Evolutionary conservation across 768 basidiomycete genomes (phyloP).

Genomic region (Hysterangium stoloniferum): DNA sequence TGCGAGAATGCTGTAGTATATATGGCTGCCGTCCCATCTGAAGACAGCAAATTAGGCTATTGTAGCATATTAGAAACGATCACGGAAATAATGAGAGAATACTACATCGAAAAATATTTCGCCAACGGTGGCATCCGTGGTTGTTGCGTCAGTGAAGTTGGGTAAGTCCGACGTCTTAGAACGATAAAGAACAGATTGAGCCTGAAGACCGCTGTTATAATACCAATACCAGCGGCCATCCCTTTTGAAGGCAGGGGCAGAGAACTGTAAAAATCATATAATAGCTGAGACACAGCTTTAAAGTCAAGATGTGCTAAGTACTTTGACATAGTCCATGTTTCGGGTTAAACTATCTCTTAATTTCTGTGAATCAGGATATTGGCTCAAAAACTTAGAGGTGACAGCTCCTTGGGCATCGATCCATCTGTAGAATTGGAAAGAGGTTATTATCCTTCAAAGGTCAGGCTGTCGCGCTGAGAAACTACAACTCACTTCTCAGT

Average conservation of each 20-base stretch:
- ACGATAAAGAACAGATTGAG: conserved; percentile 61
- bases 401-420: conserved; percentile 50
- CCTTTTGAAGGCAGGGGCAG: conserved; percentile 48
- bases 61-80: not conserved
- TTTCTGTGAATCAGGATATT: conserved; percentile 49
- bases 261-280: conserved; percentile 39
- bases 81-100: conserved; percentile 2
- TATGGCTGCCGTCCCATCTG: conserved; percentile 67
- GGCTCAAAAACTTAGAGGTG: conserved; percentile 52
- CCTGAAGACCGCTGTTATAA: conserved; percentile 69
- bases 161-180: conserved; percentile 49
- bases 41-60: conserved; percentile 62
- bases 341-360: conserved; percentile 52
- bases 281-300: not conserved
- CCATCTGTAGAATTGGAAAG: conserved; percentile 30
- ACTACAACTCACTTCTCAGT: conserved; percentile 34
- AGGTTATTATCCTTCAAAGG: not conserved
- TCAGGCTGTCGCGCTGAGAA: not conserved
- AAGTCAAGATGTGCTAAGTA: conserved; percentile 15
- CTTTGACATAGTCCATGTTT: conserved; percentile 46
- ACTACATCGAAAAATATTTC: conserved; percentile 75
- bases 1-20: conserved; percentile 51
- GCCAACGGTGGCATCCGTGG: conserved; percentile 34
- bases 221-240: conserved; percentile 79
- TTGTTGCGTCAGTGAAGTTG: conserved; percentile 33